Conservation (phyloP, 2,329 filamentous ascomycete species). For the Fusarium anthophilum region DNA sequence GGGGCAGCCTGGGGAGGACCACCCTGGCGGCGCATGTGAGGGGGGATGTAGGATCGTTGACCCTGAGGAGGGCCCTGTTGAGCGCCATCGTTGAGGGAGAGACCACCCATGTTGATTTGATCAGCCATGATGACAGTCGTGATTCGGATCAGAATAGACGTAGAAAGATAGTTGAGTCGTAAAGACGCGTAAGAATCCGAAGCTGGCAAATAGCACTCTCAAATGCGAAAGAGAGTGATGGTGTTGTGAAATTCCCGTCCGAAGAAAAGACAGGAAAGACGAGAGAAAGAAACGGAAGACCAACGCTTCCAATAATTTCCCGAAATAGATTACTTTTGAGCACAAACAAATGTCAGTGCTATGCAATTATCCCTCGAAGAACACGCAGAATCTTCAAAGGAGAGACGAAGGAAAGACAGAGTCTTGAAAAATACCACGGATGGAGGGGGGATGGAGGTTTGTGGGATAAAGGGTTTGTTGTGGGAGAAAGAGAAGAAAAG, state of each 20-base stretch:
- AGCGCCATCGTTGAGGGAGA: slow-evolving; percentile 66
- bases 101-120: slow-evolving; percentile 82
- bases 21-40: slow-evolving; percentile 72
- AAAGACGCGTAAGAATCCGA: slow-evolving; percentile 31
- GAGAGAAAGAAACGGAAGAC: slow-evolving; percentile 48
- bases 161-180: slow-evolving; percentile 32
- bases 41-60: slow-evolving; percentile 81
- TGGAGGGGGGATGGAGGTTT: slow-evolving; percentile 44
- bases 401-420: slow-evolving; percentile 55
- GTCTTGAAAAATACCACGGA: slow-evolving; percentile 46
- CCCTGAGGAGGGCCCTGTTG: slow-evolving; percentile 42
- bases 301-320: slow-evolving; percentile 46
- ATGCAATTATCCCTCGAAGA: slow-evolving; percentile 52
- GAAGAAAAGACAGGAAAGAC: slow-evolving; percentile 45
- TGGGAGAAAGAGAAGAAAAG: slow-evolving; percentile 49
- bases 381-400: slow-evolving; percentile 58
- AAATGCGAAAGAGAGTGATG: slow-evolving; percentile 37
- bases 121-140: slow-evolving; percentile 73
- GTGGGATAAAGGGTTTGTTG: slow-evolving; percentile 46
- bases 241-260: slow-evolving; percentile 43
- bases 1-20: slow-evolving; percentile 42
- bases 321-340: slow-evolving; percentile 46
- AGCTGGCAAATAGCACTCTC: slow-evolving; percentile 41
- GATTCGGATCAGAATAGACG: slow-evolving; percentile 35
- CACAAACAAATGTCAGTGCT: slow-evolving; percentile 46